Percentiles rank a stretch among this genome's conserved stretches.
Evolutionary conservation across 305 asterid species (phyloP).

Genomic region (Fraxinus xanthoxyloides): DNA sequence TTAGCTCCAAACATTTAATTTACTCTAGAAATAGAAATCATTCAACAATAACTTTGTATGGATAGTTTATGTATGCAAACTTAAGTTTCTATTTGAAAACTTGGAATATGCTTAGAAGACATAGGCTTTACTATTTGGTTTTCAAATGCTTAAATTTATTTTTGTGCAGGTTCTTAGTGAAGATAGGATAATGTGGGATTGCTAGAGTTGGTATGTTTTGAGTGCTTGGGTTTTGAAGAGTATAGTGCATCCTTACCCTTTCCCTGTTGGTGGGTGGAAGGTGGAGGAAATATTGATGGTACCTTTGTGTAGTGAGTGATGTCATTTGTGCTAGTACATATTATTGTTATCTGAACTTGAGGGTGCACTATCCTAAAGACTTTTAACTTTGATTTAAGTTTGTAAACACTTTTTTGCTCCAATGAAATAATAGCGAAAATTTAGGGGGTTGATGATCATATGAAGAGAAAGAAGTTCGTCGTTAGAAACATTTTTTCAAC

Average conservation of each 20-base stretch:
- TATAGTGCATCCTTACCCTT: background rate
- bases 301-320: background rate
- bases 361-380: background rate
- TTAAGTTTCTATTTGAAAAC: background rate
- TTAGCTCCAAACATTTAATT: background rate
- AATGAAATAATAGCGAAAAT: background rate
- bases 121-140: background rate
- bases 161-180: background rate
- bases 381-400: background rate
- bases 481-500: background rate
- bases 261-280: background rate
- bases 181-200: background rate
- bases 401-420: background rate
- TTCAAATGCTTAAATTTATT: background rate
- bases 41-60: background rate
- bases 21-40: background rate
- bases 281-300: background rate
- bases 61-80: background rate
- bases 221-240: background rate
- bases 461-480: background rate
- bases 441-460: background rate
- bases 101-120: background rate
- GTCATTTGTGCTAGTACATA: background rate
- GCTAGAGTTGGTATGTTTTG: background rate
- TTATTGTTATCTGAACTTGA: background rate